phyloP scores from a whole-genome alignment of 495 filamentous ascomycete species.

The Penicilliopsis zonata region DNA sequence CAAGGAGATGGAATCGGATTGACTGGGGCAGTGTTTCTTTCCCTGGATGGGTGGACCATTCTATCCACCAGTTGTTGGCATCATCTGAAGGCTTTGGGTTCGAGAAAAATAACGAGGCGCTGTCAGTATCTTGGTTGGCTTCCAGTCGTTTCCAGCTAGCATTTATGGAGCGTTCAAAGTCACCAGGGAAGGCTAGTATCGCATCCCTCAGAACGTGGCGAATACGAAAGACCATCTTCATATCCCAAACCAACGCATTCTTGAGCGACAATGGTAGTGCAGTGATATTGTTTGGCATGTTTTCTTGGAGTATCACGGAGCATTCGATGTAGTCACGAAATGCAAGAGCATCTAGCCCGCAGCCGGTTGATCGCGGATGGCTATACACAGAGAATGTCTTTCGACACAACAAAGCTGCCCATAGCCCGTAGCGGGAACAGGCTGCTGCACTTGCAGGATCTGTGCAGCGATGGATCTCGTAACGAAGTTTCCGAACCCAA shows the following conservation, averaged over 20 bases:
- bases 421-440: conserved; percentile 12
- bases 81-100: not conserved
- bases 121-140: not conserved
- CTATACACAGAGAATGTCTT: conserved; percentile 20
- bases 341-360: not conserved
- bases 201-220: conserved; percentile 16
- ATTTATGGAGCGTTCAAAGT: conserved; percentile 2
- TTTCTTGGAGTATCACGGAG: conserved; percentile 21
- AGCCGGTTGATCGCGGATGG: not conserved
- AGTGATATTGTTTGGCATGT: conserved; percentile 7
- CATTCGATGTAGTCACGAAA: not conserved
- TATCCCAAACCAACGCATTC: conserved; percentile 33
- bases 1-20: conserved; percentile 42
- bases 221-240: conserved; percentile 30
- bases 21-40: conserved; percentile 4
- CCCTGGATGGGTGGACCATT: conserved; percentile 10
- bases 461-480: conserved; percentile 18
- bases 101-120: not conserved
- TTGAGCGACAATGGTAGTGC: conserved; percentile 1
- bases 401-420: conserved; percentile 21
- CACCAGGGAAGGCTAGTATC: conserved; percentile 10
- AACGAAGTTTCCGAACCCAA: conserved; percentile 35
- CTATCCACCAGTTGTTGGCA: conserved; percentile 12
- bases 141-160: not conserved
- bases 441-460: not conserved